Percentiles rank a stretch among this genome's conserved stretches.
Evolutionary conservation across 2,329 filamentous ascomycete genomes (phyloP).

Genomic region (Diaporthe caulivora): DNA sequence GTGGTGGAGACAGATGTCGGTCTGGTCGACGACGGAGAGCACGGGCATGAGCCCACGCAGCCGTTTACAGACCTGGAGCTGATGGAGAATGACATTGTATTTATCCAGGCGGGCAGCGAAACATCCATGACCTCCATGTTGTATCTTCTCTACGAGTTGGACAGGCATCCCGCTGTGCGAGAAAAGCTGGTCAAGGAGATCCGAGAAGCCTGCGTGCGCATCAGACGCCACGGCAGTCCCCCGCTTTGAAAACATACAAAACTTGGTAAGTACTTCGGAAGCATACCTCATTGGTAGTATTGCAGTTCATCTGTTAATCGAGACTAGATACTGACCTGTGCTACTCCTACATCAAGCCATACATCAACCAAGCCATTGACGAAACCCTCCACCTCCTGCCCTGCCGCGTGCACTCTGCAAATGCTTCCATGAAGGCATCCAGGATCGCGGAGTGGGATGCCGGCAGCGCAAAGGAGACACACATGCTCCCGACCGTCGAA

Average conservation of each 20-base stretch:
- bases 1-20: background rate
- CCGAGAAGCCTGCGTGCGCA: background rate
- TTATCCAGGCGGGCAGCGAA: conserved; percentile 3
- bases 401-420: conserved; percentile 68
- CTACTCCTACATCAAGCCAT: conserved; percentile 38
- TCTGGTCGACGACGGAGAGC: background rate
- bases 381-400: conserved; percentile 51
- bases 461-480: conserved; percentile 75
- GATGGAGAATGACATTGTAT: conserved; percentile 7
- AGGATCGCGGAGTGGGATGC: conserved; percentile 77
- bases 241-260: background rate
- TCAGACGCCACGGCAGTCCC: background rate
- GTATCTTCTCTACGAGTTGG: background rate
- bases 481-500: conserved; percentile 58
- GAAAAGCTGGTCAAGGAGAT: conserved; percentile 14
- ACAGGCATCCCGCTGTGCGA: background rate
- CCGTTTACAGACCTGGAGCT: background rate
- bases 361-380: conserved; percentile 52
- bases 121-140: background rate
- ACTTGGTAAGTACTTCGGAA: background rate
- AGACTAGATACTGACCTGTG: background rate
- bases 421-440: conserved; percentile 66
- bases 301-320: background rate
- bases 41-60: too few relatives aligned
- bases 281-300: background rate